Evolutionary conservation across 2,329 filamentous ascomycete genomes (phyloP).

Genomic region (Colletotrichum cereale): DNA sequence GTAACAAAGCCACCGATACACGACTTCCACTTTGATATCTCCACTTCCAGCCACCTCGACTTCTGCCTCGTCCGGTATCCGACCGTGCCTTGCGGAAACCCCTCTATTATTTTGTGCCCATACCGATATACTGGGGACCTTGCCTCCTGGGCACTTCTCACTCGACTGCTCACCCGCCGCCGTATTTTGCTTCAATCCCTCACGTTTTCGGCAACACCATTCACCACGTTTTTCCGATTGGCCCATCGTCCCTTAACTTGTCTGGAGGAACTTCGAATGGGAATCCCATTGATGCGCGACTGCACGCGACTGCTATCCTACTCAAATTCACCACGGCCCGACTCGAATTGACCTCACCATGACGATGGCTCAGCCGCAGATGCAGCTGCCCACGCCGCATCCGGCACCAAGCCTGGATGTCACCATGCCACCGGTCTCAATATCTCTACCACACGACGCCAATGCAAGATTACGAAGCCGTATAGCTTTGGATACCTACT

Average conservation of each 20-base stretch:
- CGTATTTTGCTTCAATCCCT: conserved; percentile 8
- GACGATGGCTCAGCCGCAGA: conserved; percentile 37
- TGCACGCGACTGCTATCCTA: conserved; percentile 26
- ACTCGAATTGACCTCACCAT: conserved; percentile 20
- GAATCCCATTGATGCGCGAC: conserved; percentile 31
- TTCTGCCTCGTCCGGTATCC: conserved; percentile 19
- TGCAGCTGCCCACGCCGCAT: conserved; percentile 33
- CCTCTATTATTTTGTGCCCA: background rate
- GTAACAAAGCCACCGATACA: conserved; percentile 27
- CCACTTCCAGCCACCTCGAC: conserved; percentile 40
- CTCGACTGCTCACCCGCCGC: conserved; percentile 11
- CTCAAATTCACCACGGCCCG: conserved; percentile 18
- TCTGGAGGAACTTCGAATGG: conserved; percentile 23
- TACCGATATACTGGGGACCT: background rate
- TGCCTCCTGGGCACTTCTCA: background rate
- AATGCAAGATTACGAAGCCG: conserved; percentile 53
- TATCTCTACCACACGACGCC: conserved; percentile 43
- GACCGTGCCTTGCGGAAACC: conserved; percentile 1
- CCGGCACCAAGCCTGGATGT: conserved; percentile 36
- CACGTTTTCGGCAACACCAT: background rate
- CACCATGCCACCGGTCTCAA: conserved; percentile 43
- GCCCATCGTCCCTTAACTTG: background rate
- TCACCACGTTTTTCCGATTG: background rate
- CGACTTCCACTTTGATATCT: conserved; percentile 33
- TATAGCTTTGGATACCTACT: conserved; percentile 74